Evolutionary conservation across 225 moss, liverwort and hornwort species (phyloP).

Genomic region (Pseudoscleropodium purum): DNA sequence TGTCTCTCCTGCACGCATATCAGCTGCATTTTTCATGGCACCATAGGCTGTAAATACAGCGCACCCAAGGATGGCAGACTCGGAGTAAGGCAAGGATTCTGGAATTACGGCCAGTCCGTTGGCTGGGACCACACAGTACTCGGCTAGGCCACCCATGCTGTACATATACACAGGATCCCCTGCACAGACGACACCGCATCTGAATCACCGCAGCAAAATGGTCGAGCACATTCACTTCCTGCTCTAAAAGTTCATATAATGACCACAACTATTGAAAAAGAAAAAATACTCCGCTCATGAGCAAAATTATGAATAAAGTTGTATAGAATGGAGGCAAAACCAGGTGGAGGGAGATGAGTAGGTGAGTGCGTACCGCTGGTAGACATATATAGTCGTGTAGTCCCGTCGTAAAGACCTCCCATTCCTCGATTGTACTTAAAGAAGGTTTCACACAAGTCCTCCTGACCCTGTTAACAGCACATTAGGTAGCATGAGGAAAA

Average conservation of each 20-base stretch:
- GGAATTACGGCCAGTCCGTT: slow-evolving; percentile 71
- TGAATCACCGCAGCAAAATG: neutral
- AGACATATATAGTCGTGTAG: slow-evolving; percentile 72
- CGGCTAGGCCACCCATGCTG: slow-evolving; percentile 98
- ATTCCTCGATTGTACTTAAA: slow-evolving; percentile 90
- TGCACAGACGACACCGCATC: slow-evolving; percentile 6
- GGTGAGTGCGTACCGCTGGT: slow-evolving; percentile 38
- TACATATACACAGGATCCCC: slow-evolving; percentile 88
- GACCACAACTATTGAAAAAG: neutral
- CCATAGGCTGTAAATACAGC: slow-evolving; percentile 93
- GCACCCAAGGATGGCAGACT: slow-evolving; percentile 87
- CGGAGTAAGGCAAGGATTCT: slow-evolving; percentile 61
- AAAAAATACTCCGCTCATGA: neutral
- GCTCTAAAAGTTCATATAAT: neutral
- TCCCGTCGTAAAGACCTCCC: slow-evolving; percentile 86
- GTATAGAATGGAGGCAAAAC: neutral
- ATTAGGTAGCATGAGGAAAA: neutral
- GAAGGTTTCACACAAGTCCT: slow-evolving; percentile 89
- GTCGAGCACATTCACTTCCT: neutral
- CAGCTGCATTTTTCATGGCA: slow-evolving; percentile 88
- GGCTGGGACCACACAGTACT: slow-evolving; percentile 89
- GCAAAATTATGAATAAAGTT: neutral
- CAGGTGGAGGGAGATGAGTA: neutral
- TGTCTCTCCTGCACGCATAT: slow-evolving; percentile 95
- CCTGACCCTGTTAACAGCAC: slow-evolving; percentile 61